Conservation (phyloP, 164 flowering plant genomes). For the Chloranthus sessilifolius region DNA sequence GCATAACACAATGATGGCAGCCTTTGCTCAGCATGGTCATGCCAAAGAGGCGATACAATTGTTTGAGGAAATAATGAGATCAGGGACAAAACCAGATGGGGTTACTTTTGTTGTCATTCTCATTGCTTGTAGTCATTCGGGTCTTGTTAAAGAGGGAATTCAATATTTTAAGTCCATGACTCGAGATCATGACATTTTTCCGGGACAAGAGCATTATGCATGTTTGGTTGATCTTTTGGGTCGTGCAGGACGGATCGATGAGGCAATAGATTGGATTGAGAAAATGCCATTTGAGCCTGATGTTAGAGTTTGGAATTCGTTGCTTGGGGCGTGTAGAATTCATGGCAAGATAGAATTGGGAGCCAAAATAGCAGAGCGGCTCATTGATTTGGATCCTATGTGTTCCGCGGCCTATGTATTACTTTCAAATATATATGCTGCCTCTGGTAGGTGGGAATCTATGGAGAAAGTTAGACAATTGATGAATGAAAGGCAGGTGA, state of each 20-base stretch:
- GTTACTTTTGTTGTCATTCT: conserved; percentile 52
- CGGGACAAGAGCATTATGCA: conserved; percentile 60
- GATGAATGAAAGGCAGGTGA: conserved; percentile 40
- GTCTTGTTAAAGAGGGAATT: conserved; percentile 57
- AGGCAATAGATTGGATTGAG: conserved; percentile 31
- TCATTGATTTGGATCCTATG: conserved; percentile 50
- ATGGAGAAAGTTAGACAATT: conserved; percentile 47
- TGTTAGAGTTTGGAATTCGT: conserved; percentile 50
- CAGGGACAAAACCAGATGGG: conserved; percentile 42
- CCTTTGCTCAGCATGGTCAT: conserved; percentile 65
- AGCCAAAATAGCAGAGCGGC: conserved; percentile 40
- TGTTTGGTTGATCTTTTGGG: conserved; percentile 65
- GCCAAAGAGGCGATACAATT: conserved; percentile 45
- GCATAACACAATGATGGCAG: conserved; percentile 77
- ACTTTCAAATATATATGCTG: conserved; percentile 55
- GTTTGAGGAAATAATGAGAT: conserved; percentile 40
- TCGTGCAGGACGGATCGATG: conserved; percentile 48
- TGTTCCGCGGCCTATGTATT: conserved; percentile 47
- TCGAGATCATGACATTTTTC: conserved; percentile 33
- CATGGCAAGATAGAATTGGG: conserved; percentile 56
- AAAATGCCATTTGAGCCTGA: conserved; percentile 47
- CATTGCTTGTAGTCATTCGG: conserved; percentile 60
- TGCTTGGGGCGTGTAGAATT: conserved; percentile 51
- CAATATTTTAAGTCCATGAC: conserved; percentile 40
- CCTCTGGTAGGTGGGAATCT: conserved; percentile 43